These are phyloP conservation scores for Xylaria nigripes DNA, from an alignment of 495 filamentous ascomycete genomes.

Conservation along the genomic window DNA sequence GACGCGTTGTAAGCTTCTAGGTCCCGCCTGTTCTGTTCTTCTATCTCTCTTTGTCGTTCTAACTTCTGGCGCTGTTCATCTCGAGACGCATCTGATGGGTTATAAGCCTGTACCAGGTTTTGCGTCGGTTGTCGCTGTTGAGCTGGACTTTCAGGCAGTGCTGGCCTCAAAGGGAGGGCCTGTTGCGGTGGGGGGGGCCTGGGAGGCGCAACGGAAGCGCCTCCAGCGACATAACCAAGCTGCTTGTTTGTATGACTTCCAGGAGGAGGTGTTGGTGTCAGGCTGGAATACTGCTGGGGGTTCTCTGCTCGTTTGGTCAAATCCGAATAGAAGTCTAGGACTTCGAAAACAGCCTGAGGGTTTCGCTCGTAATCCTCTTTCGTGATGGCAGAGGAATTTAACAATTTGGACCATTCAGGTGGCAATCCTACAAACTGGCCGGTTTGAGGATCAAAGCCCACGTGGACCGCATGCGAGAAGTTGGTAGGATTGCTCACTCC, in stretches of 20 bases:
- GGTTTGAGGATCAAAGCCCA: constrained; percentile 89
- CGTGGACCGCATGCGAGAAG: constrained; percentile 92
- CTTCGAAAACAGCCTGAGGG: constrained; percentile 96
- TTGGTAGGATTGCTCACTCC: constrained; percentile 97
- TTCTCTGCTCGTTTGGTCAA: constrained; percentile 81
- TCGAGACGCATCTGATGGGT: constrained; percentile 51
- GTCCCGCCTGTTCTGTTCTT: constrained; percentile 63
- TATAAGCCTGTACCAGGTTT: constrained; percentile 37
- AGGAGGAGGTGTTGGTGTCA: constrained; percentile 58
- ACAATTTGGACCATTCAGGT: constrained; percentile 89
- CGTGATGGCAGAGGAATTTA: constrained; percentile 92
- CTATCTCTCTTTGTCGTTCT: constrained; percentile 53
- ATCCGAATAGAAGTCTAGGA: constrained; percentile 94
- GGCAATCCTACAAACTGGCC: constrained; percentile 91
- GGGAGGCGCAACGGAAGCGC: constrained; percentile 70
- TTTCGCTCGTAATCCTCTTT: constrained; percentile 97
- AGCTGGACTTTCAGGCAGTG: constrained; percentile 29
- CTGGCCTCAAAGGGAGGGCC: constrained; percentile 30
- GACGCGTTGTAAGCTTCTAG: constrained; percentile 82
- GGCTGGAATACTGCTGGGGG: constrained; percentile 62
- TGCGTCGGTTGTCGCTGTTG: constrained; percentile 42
- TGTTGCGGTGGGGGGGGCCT: constrained; percentile 57
- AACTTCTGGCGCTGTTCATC: constrained; percentile 39
- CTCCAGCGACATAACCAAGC: constrained; percentile 51
- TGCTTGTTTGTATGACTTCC: constrained; percentile 55